phyloP scores from a whole-genome alignment of 148 eudicot genomes.

The Rhododendron vialii region DNA sequence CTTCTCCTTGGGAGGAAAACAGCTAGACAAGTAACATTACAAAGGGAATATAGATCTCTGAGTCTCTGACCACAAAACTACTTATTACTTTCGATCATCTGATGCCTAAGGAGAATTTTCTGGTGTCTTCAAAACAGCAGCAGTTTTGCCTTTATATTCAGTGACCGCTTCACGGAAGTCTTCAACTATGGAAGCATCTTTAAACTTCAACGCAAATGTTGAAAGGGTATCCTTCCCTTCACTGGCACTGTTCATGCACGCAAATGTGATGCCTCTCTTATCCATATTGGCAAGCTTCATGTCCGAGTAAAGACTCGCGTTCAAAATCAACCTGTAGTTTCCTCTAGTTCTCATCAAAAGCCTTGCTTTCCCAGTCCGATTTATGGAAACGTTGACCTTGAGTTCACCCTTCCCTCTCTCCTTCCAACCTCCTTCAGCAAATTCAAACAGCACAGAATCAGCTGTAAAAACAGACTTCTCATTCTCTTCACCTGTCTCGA shows the following conservation, averaged over 20 bases:
- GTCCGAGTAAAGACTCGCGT: conserved; percentile 75
- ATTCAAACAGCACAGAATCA: conserved; percentile 84
- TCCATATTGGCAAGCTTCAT: conserved; percentile 96
- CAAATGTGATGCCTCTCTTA: conserved; percentile 87
- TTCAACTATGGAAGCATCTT: conserved; percentile 64
- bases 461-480: conserved; percentile 75
- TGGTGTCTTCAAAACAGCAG: conserved; percentile 48
- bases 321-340: conserved; percentile 78
- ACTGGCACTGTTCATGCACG: conserved; percentile 68
- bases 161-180: conserved; percentile 57
- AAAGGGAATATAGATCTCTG: not conserved
- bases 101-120: conserved; percentile 80
- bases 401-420: conserved; percentile 97
- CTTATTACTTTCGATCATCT: conserved; percentile 20
- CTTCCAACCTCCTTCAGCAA: conserved; percentile 79
- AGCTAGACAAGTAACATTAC: not conserved
- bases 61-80: not conserved
- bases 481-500: conserved; percentile 94
- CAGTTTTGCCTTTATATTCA: conserved; percentile 49
- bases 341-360: conserved; percentile 88
- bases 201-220: conserved; percentile 88
- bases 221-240: conserved; percentile 73
- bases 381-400: conserved; percentile 58
- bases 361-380: conserved; percentile 63
- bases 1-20: not conserved